Evolutionary conservation across 129 eudicot species (phyloP), one percentile per base, ranked within the genome.

Genomic region (Silybum marianum): DNA sequence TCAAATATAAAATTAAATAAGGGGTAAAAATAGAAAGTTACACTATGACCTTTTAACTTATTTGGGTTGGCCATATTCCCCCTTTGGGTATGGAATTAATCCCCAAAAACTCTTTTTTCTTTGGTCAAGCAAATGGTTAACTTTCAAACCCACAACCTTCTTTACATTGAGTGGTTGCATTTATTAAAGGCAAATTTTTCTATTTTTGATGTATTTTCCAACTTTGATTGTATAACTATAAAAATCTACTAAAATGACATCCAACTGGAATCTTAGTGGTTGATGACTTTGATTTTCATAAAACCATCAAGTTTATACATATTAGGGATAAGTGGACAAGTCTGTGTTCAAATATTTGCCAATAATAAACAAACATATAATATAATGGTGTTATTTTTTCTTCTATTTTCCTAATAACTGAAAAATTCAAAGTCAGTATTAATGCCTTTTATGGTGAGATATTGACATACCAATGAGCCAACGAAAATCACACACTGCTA

Each of bases 71-170:
- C 70, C 32, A 42, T 30, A 71, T 77, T 83, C 24, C 67, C 42
- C 85, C 78, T 63, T 77, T 10, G 46, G 82, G 26, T 39, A 44
- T 26, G 18, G 32, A 83, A 24, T 48, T 71, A 78, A 83, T 62
- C 12, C 66, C 66, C 58, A 71, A 39, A 26, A 71, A 14, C 60
- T 71, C 77, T 58, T 71, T 69, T 71, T 82, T 44, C 51, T 76
- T 28, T 38, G 82, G 82, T 72, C 73, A 70, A 63, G 82, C 68
- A 54, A 54, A 54, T 26, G 74, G 74, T 46, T 42, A 78, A 71
- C 86, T 77, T 78, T 78, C 68, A 63, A 71, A 71, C 58, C 75
- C 83, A 77, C 39, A 26, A 28, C 54, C 60, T 51, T 82, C 32
- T 69, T 58, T 58, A 3, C 36, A 39, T 83, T 22, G 36, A 22